Base-by-base conservation (phyloP, 2,329 filamentous ascomycete genomes). In the Colletotrichum somersetense region DNA sequence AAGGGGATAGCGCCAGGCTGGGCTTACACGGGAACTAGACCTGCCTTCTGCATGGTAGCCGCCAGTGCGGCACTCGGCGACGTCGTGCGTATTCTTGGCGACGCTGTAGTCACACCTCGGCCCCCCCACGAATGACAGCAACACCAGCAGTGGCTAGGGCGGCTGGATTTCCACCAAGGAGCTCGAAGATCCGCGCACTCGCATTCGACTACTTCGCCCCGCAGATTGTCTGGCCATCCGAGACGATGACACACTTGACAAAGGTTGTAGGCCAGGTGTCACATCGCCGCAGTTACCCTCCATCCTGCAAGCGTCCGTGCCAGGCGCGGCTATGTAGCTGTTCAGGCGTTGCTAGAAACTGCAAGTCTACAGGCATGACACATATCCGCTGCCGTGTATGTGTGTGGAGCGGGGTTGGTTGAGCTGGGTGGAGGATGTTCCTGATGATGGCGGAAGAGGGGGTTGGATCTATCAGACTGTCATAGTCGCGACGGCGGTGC, bases 401-500 rank as follows among this genome's bases (percentile, higher is more conserved):
- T 14, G 16, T 35, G 18, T 63, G 61, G 44, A 10, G 53, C 35
- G 44, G 52, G 53, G 44, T 44, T 63, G 65, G 58, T 59, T 40
- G 55, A n/a, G 10, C 26, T 10, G 48, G 26, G 16, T 23, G 50
- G 40, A n/a, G n/a, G 4, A 11, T 33, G 12, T 16, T 55, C 35
- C 58, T 52, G 58, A 58, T n/a, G 30, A 46, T 44, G 26, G 53
- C 30, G 63, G 52, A 59, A 52, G 12, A 50, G 12, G 44, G 35
- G 44, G 35, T 42, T 26, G 52, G 35, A 63, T 63, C 69, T 68
- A 30, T 55, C 69, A 63, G 63, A 44, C 69, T 68, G 38, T 55
- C 69, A 63, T 68, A 44, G 16, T 63, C 38, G 16, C 44, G 58
- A 35, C 48, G 38, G 57, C 26, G 35, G 56, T 46, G 26, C 20